phyloP scores from a whole-genome alignment of 2,329 filamentous ascomycete species.

The Dryadomyces quercivorus region DNA sequence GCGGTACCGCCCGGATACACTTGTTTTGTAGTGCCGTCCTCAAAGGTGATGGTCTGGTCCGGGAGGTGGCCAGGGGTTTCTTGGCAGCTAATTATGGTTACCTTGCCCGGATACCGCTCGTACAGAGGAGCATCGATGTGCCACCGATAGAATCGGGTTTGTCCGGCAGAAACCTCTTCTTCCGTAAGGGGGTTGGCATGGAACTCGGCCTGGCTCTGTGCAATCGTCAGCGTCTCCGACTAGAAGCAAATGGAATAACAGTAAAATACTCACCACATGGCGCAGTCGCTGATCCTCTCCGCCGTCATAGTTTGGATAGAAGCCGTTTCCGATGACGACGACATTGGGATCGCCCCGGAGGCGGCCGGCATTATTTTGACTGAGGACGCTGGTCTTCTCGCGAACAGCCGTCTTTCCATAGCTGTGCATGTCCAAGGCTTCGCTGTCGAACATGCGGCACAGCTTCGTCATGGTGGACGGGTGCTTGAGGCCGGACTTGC shows the following conservation, averaged over 20 bases:
- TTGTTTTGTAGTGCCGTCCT: not conserved
- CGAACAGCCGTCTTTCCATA: slow-evolving; percentile 1
- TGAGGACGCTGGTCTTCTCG: not conserved
- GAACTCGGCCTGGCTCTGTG: slow-evolving; percentile 3
- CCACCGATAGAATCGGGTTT: slow-evolving; percentile 4
- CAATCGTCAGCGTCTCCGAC: no score
- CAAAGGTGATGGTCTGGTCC: slow-evolving; percentile 3
- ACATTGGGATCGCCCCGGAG: not conserved
- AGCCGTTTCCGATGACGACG: slow-evolving; percentile 2
- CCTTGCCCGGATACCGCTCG: slow-evolving; percentile 2
- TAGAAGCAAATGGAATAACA: not conserved
- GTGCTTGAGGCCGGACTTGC: not conserved
- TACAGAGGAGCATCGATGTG: slow-evolving; percentile 4
- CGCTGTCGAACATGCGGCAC: slow-evolving; percentile 2
- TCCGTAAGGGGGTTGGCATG: not conserved
- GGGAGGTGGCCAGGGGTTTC: slow-evolving; percentile 1
- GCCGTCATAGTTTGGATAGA: not conserved
- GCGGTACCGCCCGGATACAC: slow-evolving; percentile 1
- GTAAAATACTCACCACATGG: slow-evolving; percentile 1
- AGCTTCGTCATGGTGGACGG: not conserved
- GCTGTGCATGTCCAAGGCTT: not conserved
- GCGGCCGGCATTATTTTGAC: not conserved
- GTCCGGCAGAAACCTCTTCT: not conserved
- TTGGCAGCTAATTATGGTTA: slow-evolving; percentile 2
- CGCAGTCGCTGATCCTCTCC: slow-evolving; percentile 1